phyloP scores from a whole-genome alignment of 2,329 filamentous ascomycete species.

The Sphaerulina vaccinii region DNA sequence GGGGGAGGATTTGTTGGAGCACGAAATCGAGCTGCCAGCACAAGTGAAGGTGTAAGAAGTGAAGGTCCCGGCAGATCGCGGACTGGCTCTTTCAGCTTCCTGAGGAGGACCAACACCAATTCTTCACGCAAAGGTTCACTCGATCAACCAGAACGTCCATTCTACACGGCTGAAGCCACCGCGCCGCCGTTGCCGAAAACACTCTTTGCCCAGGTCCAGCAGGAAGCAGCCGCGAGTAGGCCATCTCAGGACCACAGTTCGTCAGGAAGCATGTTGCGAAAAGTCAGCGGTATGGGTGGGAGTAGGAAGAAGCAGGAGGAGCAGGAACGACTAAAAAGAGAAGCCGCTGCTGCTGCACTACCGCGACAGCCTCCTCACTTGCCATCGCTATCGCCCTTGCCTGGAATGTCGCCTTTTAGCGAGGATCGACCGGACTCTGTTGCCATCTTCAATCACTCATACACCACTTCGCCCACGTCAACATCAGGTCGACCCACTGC shows the following conservation, averaged over 20 bases:
- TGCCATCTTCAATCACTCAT: conserved; percentile 52
- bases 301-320: conserved; percentile 35
- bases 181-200: conserved; percentile 7
- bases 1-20: conserved; percentile 2
- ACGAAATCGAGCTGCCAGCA: conserved; percentile 12
- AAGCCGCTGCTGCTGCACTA: conserved; percentile 47
- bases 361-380: conserved; percentile 59
- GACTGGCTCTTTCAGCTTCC: conserved; percentile 11
- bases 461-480: conserved; percentile 36
- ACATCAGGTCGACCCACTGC: conserved; percentile 38
- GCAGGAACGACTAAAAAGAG: conserved; percentile 21
- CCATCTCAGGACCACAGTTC: not conserved
- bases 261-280: conserved; percentile 34
- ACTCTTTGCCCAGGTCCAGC: conserved; percentile 7
- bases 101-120: conserved; percentile 8
- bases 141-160: conserved; percentile 5
- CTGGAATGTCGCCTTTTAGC: conserved; percentile 58
- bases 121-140: conserved; percentile 10
- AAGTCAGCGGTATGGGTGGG: conserved; percentile 17
- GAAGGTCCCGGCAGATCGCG: conserved; percentile 4
- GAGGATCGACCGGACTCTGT: conserved; percentile 61
- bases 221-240: conserved; percentile 5
- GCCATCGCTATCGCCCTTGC: conserved; percentile 45
- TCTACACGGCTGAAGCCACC: conserved; percentile 3
- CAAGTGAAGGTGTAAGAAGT: not conserved